Evolutionary conservation across 1,139 yeast genomes (phyloP), one percentile per base, ranked within the genome.

Genomic region (Candida sp.): DNA sequence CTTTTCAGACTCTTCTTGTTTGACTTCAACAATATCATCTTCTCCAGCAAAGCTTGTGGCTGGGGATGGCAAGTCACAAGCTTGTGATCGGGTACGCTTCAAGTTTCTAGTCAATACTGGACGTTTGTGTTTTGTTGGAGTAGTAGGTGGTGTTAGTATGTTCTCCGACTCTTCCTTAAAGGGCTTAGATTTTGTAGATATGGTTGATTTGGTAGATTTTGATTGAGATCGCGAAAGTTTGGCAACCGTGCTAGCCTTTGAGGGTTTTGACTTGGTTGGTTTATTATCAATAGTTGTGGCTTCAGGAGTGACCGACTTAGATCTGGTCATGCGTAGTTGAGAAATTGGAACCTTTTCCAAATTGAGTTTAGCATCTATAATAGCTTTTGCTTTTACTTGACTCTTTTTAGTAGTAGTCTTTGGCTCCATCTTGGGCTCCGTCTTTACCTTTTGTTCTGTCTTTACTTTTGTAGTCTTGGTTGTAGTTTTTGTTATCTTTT

Each of bases 61-160:
- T 4, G 64, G 63, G 11, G 63, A 50, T 4, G 61, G 57, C 22
- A 57, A 43, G 34, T 56, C 55, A 36, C 46, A 46, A 15, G 7
- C 43, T 38, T 5, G 38, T 40, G 30, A 43, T 36, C 6, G 44
- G 33, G 23, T 50, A 53, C 22, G 22, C 25, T 48, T 45, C 36
- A 46, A 21, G 34, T 45, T 52, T 39, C 63, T 49, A 41, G 54
- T 58, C 19, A 59, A 46, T 9, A 49, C 45, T 3, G 61, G 59
- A 41, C 52, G 43, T 34, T 41, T 41, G 33, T 41, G 23, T 37
- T 49, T 60, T 7, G 46, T 46, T 1, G 64, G 64, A 1, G 64
- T 58, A 5, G 46, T 41, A 19, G 64, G 64, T 9, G 64, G 64
- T 5, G 64, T 57, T 19, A 49, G 39, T 15, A 48, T 47, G 33